Evolutionary conservation across 495 filamentous ascomycete species (phyloP), one percentile per base, ranked within the genome.

Genomic region (Hypoxylon cercidicola): DNA sequence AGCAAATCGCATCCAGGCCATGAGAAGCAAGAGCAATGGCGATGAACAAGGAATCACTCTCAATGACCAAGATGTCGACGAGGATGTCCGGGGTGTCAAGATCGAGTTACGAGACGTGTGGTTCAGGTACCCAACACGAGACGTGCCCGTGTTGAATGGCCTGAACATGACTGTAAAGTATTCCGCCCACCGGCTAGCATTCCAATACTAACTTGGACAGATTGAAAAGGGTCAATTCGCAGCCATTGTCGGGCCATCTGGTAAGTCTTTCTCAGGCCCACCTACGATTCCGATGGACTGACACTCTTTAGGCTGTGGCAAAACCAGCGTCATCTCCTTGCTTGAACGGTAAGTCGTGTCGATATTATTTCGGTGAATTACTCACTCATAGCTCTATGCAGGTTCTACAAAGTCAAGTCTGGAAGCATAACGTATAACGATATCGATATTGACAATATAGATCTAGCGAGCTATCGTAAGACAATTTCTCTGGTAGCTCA

Each of bases 301-400:
- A 75, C 52, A 30, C 16, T 2, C 89, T 5, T 80, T 76, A 49
- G 91, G 91, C 34, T 91, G 84, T 49, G 91, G 91, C 0, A 94
- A 94, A 71, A 89, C 85, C 4, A 92, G 88, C 3, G 75, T 90
- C 12, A 82, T 92, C 23, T 87, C 86, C 7, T 72, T 92, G 0
- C 75, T 92, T 1, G 88, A 90, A 74, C 70, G 78, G 72, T 78
- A 48, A 53, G 69, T 51, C 9, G 8, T n/a, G 7, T 16, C 55
- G 12, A 18, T 25, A 37, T 43, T 37, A 9, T 35, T 18, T 21
- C 11, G 32, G 48, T n/a, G 18, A 57, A 39, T 35, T 13, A 16
- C 20, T 47, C 40, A 54, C 48, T 54, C 18, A 63, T 47, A 12
- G 12, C 56, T 56, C 18, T 28, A 18, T 15, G 2, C 57, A 81